These are phyloP conservation scores for Metschnikowia cerradonensis DNA, from an alignment of 805 yeast genomes.

Conservation along the genomic window DNA sequence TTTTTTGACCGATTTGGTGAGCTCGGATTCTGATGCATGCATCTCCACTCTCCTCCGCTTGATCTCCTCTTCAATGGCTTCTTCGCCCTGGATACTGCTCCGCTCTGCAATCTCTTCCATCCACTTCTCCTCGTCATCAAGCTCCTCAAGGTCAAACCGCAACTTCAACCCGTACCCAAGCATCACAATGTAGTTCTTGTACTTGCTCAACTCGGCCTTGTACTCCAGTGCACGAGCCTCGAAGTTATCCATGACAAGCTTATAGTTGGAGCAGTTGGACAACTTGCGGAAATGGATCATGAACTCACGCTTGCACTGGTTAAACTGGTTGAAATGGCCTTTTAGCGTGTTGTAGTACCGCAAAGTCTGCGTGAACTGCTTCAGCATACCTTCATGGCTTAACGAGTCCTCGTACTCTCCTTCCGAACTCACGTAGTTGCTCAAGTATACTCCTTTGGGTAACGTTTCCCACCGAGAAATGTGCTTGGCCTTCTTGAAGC, in stretches of 20 bases:
- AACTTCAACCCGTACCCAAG: constrained; percentile 47
- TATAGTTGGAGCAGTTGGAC: constrained; percentile 31
- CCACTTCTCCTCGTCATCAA: constrained; percentile 18
- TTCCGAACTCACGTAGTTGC: constrained; percentile 23
- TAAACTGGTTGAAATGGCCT: constrained; percentile 31
- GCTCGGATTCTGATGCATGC: constrained; percentile 24
- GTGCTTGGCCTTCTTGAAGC: constrained; percentile 29
- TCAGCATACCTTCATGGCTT: constrained; percentile 39
- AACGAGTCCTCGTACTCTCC: constrained; percentile 17
- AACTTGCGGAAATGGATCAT: constrained; percentile 25
- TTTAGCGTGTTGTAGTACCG: constrained; percentile 40
- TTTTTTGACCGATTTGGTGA: constrained; percentile 29
- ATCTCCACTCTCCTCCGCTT: constrained; percentile 7
- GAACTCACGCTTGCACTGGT: constrained; percentile 27
- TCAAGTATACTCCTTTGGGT: constrained; percentile 40
- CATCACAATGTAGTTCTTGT: constrained; percentile 43
- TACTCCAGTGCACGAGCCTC: constrained; percentile 40
- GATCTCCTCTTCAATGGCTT: constrained; percentile 8
- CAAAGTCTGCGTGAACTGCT: constrained; percentile 39
- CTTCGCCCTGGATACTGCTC: constrained; percentile 6
- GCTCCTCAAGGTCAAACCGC: constrained; percentile 39
- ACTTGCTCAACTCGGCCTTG: constrained; percentile 42
- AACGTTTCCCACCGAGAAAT: constrained; percentile 43
- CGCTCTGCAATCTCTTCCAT: constrained; percentile 4
- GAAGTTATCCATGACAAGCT: constrained; percentile 36